Evolutionary conservation across 164 flowering plant species (phyloP).

Genomic region (Malania oleifera): DNA sequence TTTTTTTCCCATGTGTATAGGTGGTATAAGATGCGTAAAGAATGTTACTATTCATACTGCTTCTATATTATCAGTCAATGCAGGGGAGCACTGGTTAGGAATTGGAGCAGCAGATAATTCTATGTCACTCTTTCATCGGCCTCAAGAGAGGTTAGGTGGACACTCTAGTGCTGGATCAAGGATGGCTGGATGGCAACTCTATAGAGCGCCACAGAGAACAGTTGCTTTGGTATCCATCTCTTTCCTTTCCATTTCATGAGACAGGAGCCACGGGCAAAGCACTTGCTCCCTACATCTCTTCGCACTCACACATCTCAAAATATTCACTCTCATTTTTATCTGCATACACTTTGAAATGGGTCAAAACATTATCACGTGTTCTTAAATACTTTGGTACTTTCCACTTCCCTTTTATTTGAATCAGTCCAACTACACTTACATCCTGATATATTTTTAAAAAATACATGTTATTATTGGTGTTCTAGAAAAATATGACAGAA

Average conservation of each 20-base stretch:
- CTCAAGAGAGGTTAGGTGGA: constrained; percentile 89
- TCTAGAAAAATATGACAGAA: no score
- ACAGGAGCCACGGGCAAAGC: no score
- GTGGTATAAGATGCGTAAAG: constrained; percentile 78
- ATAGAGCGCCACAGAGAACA: constrained; percentile 86
- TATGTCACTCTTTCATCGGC: constrained; percentile 96
- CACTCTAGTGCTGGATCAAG: constrained; percentile 64
- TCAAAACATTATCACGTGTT: no score
- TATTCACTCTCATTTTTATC: no score
- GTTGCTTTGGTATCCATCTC: constrained; percentile 62
- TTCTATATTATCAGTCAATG: constrained; percentile 80
- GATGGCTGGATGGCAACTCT: constrained; percentile 91
- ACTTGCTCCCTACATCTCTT: no score
- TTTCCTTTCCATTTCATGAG: constrained; percentile 4
- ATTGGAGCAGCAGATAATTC: constrained; percentile 98
- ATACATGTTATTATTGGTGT: no score
- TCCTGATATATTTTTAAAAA: no score
- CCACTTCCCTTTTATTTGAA: no score
- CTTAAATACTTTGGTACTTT: no score
- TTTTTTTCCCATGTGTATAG: constrained; percentile 28
- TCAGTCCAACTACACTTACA: no score
- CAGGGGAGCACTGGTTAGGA: constrained; percentile 95
- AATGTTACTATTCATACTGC: constrained; percentile 77
- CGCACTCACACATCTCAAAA: no score
- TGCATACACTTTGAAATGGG: no score